Evolutionary conservation across 2,329 filamentous ascomycete species (phyloP), one percentile per base, ranked within the genome.

Genomic region (Cladophialophora exuberans): DNA sequence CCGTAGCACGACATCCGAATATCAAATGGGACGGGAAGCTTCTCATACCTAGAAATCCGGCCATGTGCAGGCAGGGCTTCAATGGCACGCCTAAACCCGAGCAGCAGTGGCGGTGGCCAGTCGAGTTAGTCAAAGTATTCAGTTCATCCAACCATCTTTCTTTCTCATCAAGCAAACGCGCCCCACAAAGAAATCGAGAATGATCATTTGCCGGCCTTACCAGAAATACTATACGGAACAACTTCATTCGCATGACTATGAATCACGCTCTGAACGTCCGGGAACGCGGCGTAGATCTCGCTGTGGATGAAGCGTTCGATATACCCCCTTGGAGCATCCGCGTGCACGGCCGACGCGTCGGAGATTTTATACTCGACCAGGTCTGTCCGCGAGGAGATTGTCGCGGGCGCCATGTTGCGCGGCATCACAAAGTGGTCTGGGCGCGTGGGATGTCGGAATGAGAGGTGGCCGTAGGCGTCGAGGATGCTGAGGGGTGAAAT

Each of bases 381-480:
- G 61, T 82, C 77, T 18, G 65, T 59, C 2, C 62, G 56, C 0
- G 68, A 74, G 6, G 73, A 73, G 2, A 82, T 72, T 1, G 77
- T 68, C 2, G 74, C 79, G 1, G 79, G 78, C 2, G 79, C 74
- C 20, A 75, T 65, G 55, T 73, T 73, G 23, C 70, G 69, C 10
- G 77, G 76, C 70, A 82, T 76, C 54, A 82, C 70, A 65, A 80
- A 81, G 45, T 70, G 68, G 1, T 72, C 64, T 1, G 73, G 64
- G 7, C 79, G 73, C 26, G 66, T 52, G 1, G 79, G 79, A 52
- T 80, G 75, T 5, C 80, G 73, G 22, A 81, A 70, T 1, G 79
- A 81, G 13, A 83, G 70, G 57, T 83, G 80, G 17, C 80, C 79
- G 60, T 78, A 83, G 1, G 77, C 79, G 52, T 82, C 80, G 22